Base-by-base conservation (phyloP, 2,329 filamentous ascomycete genomes). In the Verticillium albo-atrum region DNA sequence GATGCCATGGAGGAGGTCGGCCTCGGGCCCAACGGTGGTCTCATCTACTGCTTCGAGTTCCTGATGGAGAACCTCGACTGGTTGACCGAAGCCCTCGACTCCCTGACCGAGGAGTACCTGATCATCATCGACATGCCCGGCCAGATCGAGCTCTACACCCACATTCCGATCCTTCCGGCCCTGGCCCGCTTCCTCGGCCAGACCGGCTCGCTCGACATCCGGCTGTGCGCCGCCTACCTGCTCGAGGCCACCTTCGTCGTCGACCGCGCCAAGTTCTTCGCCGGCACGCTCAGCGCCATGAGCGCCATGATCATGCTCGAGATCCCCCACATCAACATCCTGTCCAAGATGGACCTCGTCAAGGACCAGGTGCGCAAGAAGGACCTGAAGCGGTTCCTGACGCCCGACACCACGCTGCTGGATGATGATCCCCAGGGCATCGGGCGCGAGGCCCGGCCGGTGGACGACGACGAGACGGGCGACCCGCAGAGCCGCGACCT, bases 101-200 rank as follows among this genome's bases (percentile, higher is more conserved):
- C 87, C 50, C 81, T 96, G 59, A 94, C 91, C 10, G 95, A 99
- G 68, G 95, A 98, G 69, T 97, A 97, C 74, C 84, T 99, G 63
- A 96, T 98, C 74, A 90, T 99, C 64, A 92, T 99, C 77, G 95
- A 99, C 77, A 97, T 98, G 90, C 95, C 95, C 0, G 95, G 95
- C 60, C 95, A 99, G 79, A 98, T 99, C 74, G 95, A 99, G 77
- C 86, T 99, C 15, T 99, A 98, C 78, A 98, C 94, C 2, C 95
- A 99, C 73, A 90, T 98, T 34, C 95, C 95, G 42, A 90, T 99
- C 65, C 80, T 99, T 32, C 95, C 95, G 1, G 85, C 87, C 23
- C 84, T 99, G 54, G 88, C 94, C 65, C 89, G 88, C 69, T 91
- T 91, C 71, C 82, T 98, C 56, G 92, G 89, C 50, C 86, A 89